A percentile compares a stretch with the other conserved stretches of the same genome.
phyloP scores from a whole-genome alignment of 495 filamentous ascomycete species.

The Aspergillus carlsbadensis region DNA sequence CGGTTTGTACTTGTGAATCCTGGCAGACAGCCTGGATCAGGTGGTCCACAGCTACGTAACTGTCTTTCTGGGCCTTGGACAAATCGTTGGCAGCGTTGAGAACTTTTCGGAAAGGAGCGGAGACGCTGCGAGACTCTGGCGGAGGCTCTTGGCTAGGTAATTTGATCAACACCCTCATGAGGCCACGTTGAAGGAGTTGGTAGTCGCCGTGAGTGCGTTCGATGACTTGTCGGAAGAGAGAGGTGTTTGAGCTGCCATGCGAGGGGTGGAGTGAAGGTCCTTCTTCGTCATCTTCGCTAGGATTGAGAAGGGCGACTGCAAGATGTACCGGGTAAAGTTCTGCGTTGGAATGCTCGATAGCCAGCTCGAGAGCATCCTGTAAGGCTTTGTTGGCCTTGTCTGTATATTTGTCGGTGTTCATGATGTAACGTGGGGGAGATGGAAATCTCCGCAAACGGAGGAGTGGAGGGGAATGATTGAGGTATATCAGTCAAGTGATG shows the following conservation, averaged over 20 bases:
- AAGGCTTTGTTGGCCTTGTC: slow-evolving; percentile 87
- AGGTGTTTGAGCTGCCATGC: slow-evolving; percentile 53
- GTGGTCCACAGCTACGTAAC: slow-evolving; percentile 90
- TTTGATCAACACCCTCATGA: slow-evolving; percentile 89
- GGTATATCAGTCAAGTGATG: not conserved
- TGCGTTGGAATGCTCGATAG: slow-evolving; percentile 83
- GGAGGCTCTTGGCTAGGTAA: slow-evolving; percentile 92
- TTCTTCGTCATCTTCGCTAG: slow-evolving; percentile 73
- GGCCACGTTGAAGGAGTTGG: slow-evolving; percentile 78
- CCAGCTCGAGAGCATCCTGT: slow-evolving; percentile 77
- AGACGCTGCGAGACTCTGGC: slow-evolving; percentile 78
- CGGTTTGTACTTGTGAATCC: slow-evolving; percentile 68
- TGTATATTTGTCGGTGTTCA: slow-evolving; percentile 70
- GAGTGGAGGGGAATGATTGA: not conserved
- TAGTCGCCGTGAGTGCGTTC: slow-evolving; percentile 92
- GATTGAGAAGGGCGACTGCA: slow-evolving; percentile 84
- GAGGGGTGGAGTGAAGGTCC: slow-evolving; percentile 61
- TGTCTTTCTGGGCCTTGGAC: slow-evolving; percentile 93
- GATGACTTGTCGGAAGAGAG: slow-evolving; percentile 89
- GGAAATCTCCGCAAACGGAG: slow-evolving; percentile 7
- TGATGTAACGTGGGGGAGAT: slow-evolving; percentile 22
- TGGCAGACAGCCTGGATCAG: slow-evolving; percentile 81
- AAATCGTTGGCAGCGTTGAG: slow-evolving; percentile 83
- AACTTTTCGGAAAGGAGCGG: slow-evolving; percentile 77
- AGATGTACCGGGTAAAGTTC: slow-evolving; percentile 88